phyloP scores from a whole-genome alignment of 441 rosid species.

The Erodium texanum region DNA sequence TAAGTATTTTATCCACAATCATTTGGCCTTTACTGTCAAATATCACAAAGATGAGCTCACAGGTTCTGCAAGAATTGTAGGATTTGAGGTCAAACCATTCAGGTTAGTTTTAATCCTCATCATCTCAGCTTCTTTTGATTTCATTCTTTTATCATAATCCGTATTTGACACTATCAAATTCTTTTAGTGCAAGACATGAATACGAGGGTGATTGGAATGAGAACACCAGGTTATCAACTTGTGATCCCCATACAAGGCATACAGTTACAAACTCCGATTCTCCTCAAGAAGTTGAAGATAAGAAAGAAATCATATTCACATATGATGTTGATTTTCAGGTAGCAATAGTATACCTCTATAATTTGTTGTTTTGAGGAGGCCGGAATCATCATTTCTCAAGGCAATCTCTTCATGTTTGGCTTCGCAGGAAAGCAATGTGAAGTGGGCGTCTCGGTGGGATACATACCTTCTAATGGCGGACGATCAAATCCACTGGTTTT shows the following conservation, averaged over 20 bases:
- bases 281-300: slow-evolving; percentile 80
- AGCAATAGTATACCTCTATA: neutral
- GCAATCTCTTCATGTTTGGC: slow-evolving; percentile 12
- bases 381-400: neutral
- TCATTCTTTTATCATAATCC: neutral
- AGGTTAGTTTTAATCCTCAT: slow-evolving; percentile 31
- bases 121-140: neutral
- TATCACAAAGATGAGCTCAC: slow-evolving; percentile 56
- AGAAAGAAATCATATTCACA: slow-evolving; percentile 68
- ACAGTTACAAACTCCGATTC: slow-evolving; percentile 61
- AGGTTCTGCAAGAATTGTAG: slow-evolving; percentile 67
- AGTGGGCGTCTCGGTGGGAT: slow-evolving; percentile 98
- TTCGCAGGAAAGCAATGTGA: slow-evolving; percentile 72
- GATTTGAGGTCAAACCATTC: slow-evolving; percentile 89
- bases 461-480: slow-evolving; percentile 88
- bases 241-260: slow-evolving; percentile 83
- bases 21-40: slow-evolving; percentile 63
- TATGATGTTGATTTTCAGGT: slow-evolving; percentile 88
- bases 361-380: too few species aligned
- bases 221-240: slow-evolving; percentile 60
- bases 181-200: slow-evolving; percentile 56
- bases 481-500: slow-evolving; percentile 95
- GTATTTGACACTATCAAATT: neutral
- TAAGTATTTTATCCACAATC: slow-evolving; percentile 81
- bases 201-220: slow-evolving; percentile 80